A percentile compares a stretch with the other conserved stretches of the same genome.
These are phyloP conservation scores for Malus hybrid DNA, from an alignment of 331 rosid species.

Conservation along the genomic window DNA sequence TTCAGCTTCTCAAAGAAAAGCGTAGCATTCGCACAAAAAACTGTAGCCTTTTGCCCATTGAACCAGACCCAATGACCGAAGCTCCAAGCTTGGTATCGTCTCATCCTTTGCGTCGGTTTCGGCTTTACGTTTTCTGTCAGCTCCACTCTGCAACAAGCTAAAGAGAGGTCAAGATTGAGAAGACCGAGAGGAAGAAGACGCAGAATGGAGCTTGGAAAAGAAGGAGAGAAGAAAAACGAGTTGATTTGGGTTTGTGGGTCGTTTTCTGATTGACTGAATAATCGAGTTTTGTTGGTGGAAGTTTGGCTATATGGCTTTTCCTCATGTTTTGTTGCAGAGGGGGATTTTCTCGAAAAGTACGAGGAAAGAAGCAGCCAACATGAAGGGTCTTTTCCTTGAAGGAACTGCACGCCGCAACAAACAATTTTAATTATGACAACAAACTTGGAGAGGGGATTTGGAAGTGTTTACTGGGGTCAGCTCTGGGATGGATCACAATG, in stretches of 20 bases:
- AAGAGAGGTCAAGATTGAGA: not conserved
- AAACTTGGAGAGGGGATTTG: no score
- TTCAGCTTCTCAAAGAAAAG: not conserved
- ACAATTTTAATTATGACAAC: no score
- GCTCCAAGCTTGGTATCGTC: conserved; percentile 23
- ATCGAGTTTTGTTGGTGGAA: conserved; percentile 18
- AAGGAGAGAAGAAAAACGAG: not conserved
- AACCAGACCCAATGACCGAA: not conserved
- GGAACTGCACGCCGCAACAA: no score
- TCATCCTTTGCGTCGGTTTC: conserved; percentile 5
- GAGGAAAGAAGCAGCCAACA: no score
- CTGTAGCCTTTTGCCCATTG: conserved; percentile 2
- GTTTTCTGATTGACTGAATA: not conserved
- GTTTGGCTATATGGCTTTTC: conserved; percentile 44
- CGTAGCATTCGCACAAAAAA: conserved; percentile 22
- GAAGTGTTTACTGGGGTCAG: no score
- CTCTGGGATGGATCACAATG: no score
- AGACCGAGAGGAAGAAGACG: conserved; percentile 6
- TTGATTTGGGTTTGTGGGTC: conserved; percentile 3
- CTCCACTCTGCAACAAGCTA: conserved; percentile 14
- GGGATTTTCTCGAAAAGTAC: not conserved
- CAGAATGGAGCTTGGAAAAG: not conserved
- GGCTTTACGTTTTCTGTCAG: conserved; percentile 5
- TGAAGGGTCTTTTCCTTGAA: no score
- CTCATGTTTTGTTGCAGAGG: conserved; percentile 49